Evolutionary conservation across 2,329 filamentous ascomycete species (phyloP).

Genomic region (Lachnellula cervina): DNA sequence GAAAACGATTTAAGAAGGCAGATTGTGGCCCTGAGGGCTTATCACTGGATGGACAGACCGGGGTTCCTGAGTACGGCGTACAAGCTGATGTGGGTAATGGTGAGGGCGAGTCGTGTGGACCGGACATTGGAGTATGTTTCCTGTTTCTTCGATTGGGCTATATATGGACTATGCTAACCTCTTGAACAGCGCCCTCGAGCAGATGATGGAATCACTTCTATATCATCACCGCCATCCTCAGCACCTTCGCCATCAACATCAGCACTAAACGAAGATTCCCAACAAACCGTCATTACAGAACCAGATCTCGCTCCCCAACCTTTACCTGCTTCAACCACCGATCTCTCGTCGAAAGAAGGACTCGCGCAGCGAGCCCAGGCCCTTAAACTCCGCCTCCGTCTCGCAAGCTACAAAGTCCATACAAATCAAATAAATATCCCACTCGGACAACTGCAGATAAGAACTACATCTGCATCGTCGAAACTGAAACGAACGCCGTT

Average conservation of each 20-base stretch:
- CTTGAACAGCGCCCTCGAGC: not conserved
- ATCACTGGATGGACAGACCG: not conserved
- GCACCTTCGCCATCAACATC: conserved; percentile 7
- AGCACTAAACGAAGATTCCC: conserved; percentile 20
- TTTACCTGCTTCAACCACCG: not conserved
- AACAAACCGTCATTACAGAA: conserved; percentile 23
- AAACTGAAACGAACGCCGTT: conserved; percentile 16
- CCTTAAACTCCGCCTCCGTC: conserved; percentile 61
- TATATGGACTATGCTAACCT: not conserved
- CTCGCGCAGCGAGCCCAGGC: conserved; percentile 54
- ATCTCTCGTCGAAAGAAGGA: conserved; percentile 7
- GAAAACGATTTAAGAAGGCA: not conserved
- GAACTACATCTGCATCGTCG: conserved; percentile 21
- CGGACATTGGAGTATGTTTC: not conserved
- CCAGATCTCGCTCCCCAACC: conserved; percentile 9
- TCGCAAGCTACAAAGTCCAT: conserved; percentile 70
- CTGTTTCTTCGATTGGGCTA: not conserved
- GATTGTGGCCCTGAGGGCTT: not conserved
- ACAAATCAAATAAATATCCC: conserved; percentile 67
- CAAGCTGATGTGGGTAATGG: not conserved
- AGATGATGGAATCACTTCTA: not conserved
- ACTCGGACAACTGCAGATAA: conserved; percentile 52
- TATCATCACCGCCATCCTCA: conserved; percentile 4
- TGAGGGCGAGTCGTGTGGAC: not conserved
- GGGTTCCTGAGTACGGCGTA: not conserved